Evolutionary conservation across 148 eudicot species (phyloP), one percentile per base, ranked within the genome.

Genomic region (Fagopyrum homotropicum): DNA sequence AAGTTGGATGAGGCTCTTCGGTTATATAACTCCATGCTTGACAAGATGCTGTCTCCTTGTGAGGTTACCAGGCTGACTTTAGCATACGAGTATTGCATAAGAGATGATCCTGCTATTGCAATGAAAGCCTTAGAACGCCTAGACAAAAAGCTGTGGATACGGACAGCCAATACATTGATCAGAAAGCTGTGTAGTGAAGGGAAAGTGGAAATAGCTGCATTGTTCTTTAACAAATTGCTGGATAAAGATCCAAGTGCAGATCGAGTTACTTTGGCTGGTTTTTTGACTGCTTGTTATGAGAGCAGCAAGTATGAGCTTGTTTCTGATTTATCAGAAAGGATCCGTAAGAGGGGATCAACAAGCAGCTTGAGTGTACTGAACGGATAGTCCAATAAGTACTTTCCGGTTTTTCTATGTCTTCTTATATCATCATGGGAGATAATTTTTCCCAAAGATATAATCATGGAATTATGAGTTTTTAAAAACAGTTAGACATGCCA

Each of bases 141-240:
- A 78, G 97, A 90, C 54, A 91, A 86, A 72, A 91, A 84, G 82
- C 85, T 80, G 9, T 94, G 97, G 97, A 74, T 82, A 55, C 87
- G 89, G 51, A 91, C 97, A 16, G 89, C 83, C 35, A 86, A 72
- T 56, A 90, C 98, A 4, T 79, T 94, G 81, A 75, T 91, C 56
- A 86, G 98, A 78, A 94, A 91, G 88, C 98, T 94, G 50, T 94
- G 97, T 73, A 82, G 93, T 83, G 96, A 85, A 68, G 83, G 79
- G 77, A 91, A 87, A 79, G 95, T 87, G 46, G 96, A 87, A 16
- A 82, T 84, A 72, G 97, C 97, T 3, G 86, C 85, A 26, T 63
- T 82, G 64, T 91, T 89, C 75, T 86, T 94, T 44, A 78, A 75
- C 51, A 85, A 87, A 76, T 77, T 94, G 73, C 79, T 91, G 70